phyloP scores from a whole-genome alignment of 768 basidiomycete species.

The Pleurotus citrinopileatus region DNA sequence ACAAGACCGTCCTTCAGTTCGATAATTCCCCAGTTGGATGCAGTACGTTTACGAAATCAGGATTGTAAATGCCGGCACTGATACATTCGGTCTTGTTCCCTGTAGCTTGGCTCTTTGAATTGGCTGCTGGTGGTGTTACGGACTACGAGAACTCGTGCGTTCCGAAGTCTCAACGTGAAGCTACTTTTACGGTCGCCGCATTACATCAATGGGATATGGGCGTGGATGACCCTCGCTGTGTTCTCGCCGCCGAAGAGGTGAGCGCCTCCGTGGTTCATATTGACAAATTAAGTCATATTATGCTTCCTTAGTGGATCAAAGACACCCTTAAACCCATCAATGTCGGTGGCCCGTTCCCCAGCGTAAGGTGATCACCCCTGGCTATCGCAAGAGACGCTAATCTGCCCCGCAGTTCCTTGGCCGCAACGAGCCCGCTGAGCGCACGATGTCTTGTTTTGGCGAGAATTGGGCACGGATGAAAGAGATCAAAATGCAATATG shows the following conservation, averaged over 20 bases:
- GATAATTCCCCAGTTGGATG: constrained; percentile 85
- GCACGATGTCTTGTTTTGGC: constrained; percentile 68
- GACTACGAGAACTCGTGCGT: constrained; percentile 76
- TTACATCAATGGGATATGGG: constrained; percentile 93
- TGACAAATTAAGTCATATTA: neutral
- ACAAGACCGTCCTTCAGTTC: constrained; percentile 80
- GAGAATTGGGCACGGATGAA: constrained; percentile 70
- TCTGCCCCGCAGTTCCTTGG: constrained; percentile 61
- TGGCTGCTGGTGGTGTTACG: constrained; percentile 75
- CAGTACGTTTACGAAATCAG: constrained; percentile 59
- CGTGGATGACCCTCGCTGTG: constrained; percentile 75
- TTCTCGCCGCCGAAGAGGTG: constrained; percentile 80
- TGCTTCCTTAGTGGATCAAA: constrained; percentile 64
- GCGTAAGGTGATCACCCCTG: constrained; percentile 48
- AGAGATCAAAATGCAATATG: constrained; percentile 72
- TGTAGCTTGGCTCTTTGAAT: constrained; percentile 89
- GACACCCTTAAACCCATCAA: constrained; percentile 69
- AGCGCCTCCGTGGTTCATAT: constrained; percentile 16
- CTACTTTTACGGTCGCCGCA: constrained; percentile 82
- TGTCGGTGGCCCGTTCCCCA: constrained; percentile 80
- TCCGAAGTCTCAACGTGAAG: constrained; percentile 76
- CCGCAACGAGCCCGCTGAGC: constrained; percentile 59
- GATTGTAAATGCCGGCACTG: neutral
- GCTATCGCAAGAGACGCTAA: constrained; percentile 14
- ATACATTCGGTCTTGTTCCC: neutral